A percentile compares a stretch with the other conserved stretches of the same genome.
Evolutionary conservation across 768 basidiomycete species (phyloP).

Genomic region (Podaxis sp.): DNA sequence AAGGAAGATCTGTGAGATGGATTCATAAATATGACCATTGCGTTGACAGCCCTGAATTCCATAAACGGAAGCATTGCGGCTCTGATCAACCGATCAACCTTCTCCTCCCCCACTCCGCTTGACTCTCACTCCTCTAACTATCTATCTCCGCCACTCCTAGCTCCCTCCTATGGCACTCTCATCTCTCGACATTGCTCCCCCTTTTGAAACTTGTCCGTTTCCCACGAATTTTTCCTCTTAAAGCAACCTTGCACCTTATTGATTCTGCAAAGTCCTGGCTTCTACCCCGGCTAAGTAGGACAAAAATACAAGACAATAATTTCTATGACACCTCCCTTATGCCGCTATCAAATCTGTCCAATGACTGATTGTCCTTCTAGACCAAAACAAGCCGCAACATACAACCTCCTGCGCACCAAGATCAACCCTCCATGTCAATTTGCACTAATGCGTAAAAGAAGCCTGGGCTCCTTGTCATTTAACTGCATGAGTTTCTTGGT

Average conservation of each 20-base stretch:
- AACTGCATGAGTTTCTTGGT: neutral
- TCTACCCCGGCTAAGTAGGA: neutral
- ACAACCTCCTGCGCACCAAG: neutral
- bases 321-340: neutral
- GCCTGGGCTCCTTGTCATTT: neutral
- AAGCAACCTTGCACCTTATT: neutral
- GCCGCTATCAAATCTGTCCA: neutral
- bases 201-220: neutral
- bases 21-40: neutral
- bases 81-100: constrained; percentile 1
- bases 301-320: neutral
- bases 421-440: neutral
- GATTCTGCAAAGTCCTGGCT: neutral
- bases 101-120: neutral
- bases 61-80: neutral
- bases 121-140: neutral
- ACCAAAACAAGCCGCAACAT: neutral
- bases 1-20: neutral
- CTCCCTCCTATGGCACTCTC: neutral
- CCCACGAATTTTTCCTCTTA: neutral
- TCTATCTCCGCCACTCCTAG: constrained; percentile 8
- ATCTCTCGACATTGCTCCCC: neutral
- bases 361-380: neutral
- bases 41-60: neutral
- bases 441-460: neutral